Base-by-base conservation (phyloP, 176 grass and related monocot genomes). In the Puya raimondii region DNA sequence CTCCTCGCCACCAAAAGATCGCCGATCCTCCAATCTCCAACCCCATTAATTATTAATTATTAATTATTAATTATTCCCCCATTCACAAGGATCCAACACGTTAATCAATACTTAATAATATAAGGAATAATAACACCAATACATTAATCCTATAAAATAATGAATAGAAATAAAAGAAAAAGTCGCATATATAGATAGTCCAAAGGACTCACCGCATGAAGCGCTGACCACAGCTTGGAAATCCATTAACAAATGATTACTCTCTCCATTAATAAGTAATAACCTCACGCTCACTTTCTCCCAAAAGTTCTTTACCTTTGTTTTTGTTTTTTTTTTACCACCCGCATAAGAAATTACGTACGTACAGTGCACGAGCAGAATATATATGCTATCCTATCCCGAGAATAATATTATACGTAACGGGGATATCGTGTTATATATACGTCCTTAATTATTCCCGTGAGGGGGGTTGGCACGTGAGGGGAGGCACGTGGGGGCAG, bases 151-250 rank as follows among this genome's bases (percentile, higher is more conserved):
- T 3, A 69, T 27, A 52, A 25, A 9, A 69, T 11, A 11, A 22
- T 14, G 2, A 58, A n/a, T 2, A 26, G 1, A 58, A 20, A 6
- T 18, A 57, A 2, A 57, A 58, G 1, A 21, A 58, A 58, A 59
- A 17, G 56, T 71, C 48, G 66, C 64, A 33, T 33, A 33, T 33
- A 33, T 33, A 33, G 2, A 33, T 33, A 5, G 65, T 63, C 80
- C 80, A 71, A 82, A 66, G 49, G 64, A 68, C 56, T 76, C 72
- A 67, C 80, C 80, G 80, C 80, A 82, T 76, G 48, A 76, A 56
- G 72, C 80, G 80, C 80, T 82, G 80, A 82, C 80, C 80, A 68
- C 58, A 54, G 72, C 73, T 76, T 82, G 66, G 73, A 70, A 70
- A 58, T 75, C 72, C 70, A 75, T 81, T 75, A 75, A 81, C 64